Evolutionary conservation across 208 protist species (phyloP), one percentile per base, ranked within the genome.

Genomic region (Crithidia bombi): DNA sequence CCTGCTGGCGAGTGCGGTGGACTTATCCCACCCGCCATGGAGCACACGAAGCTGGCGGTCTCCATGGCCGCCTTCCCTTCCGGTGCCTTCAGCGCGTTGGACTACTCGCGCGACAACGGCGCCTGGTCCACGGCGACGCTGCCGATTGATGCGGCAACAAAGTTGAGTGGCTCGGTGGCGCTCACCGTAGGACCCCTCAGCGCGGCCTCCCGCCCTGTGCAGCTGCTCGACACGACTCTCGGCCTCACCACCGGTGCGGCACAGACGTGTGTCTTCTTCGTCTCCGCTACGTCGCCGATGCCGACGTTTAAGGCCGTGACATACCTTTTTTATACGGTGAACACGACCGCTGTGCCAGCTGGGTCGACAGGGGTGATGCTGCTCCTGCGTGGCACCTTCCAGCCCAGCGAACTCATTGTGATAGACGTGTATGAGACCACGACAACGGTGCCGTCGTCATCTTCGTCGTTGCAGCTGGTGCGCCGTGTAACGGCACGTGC

Each of bases 211-310:
- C 69, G 61, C 12, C 58, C 75, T 17, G 41, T 75, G 7, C 61
- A 69, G 39, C 62, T 89, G 46, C 21, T 89, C 23, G 76, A 69
- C 57, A 55, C 66, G 51, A 65, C 71, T 12, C 59, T 82, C 65
- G 75, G 80, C 19, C 25, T 57, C 19, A 33, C 49, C 21, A 46
- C 62, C 0, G 82, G 75, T 11, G 65, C 75, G 6, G 39, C 76
- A 15, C 56, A 30, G 26, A 73, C 78, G 12, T 90, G 84, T 63
- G 76, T 89, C 6, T 90, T 86, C 61, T 90, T 84, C 56, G 49
- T 73, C n/a, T 76, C 80, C 9, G 68, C 71, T 28, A 43, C 61
- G 17, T 28, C 55, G 36, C 12, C 59, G 14, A 35, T 65, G 21
- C 23, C 3, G 30, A 54, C 26, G 15, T 6, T n/a, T n/a, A n/a